These are phyloP conservation scores for Fagopyrum homotropicum DNA, from an alignment of 148 eudicot genomes.

Conservation along the genomic window DNA sequence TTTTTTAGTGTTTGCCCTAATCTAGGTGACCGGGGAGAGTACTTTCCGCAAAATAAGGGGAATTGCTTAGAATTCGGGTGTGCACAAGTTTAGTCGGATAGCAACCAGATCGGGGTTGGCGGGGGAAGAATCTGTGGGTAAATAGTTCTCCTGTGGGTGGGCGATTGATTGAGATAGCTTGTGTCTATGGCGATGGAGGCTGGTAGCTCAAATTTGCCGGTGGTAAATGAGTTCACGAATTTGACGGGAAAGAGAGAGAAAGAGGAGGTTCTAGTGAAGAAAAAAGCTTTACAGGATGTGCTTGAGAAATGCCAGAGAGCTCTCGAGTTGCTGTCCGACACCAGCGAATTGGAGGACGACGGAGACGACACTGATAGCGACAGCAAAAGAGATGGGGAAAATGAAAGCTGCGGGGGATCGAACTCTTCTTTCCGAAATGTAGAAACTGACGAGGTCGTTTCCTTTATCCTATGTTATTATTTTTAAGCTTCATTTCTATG, in stretches of 20 bases:
- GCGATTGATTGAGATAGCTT: background rate
- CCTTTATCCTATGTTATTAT: background rate
- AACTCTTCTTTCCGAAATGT: conserved; percentile 6
- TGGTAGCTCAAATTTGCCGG: conserved; percentile 10
- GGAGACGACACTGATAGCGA: conserved; percentile 12
- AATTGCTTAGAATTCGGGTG: background rate
- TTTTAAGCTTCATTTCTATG: background rate
- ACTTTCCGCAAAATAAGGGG: background rate
- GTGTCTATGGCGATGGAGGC: conserved; percentile 13
- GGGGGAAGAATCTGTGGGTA: conserved; percentile 5
- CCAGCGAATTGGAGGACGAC: conserved; percentile 7
- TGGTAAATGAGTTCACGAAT: background rate
- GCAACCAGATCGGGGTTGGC: conserved; percentile 1
- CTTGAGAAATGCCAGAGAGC: conserved; percentile 18
- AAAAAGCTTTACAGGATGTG: conserved; percentile 15
- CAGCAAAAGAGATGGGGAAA: background rate
- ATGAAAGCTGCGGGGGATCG: conserved; percentile 3
- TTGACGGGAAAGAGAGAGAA: conserved; percentile 3
- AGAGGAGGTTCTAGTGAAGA: conserved; percentile 17
- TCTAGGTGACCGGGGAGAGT: background rate
- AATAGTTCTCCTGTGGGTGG: background rate
- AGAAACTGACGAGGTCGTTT: conserved; percentile 16
- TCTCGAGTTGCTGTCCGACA: conserved; percentile 14
- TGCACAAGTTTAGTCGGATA: background rate
- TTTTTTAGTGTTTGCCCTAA: background rate